Evolutionary conservation across 208 protist species (phyloP).

Genomic region (Porcisia deanei): DNA sequence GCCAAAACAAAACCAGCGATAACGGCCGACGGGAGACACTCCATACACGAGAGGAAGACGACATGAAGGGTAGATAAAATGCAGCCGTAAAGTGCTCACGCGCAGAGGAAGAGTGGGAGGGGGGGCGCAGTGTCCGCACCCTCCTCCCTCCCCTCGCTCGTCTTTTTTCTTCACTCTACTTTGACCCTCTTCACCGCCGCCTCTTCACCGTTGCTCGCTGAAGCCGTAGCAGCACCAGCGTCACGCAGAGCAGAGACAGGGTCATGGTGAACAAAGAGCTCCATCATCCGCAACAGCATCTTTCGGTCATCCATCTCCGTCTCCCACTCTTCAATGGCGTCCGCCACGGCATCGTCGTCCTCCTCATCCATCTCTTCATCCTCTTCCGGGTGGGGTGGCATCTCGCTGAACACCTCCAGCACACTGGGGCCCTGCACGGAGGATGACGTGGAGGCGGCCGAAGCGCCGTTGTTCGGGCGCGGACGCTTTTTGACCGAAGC

Average conservation of each 20-base stretch:
- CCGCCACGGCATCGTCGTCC: slow-evolving; percentile 46
- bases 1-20: background rate
- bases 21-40: no score
- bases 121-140: no score
- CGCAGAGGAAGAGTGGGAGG: background rate
- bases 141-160: background rate
- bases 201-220: slow-evolving; percentile 24
- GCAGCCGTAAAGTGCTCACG: background rate
- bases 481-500: slow-evolving; percentile 32
- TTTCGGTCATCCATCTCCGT: slow-evolving; percentile 75
- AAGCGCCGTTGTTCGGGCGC: slow-evolving; percentile 10
- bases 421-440: slow-evolving; percentile 58
- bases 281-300: slow-evolving; percentile 50
- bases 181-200: slow-evolving; percentile 31
- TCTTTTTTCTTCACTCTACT: slow-evolving; percentile 29
- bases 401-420: slow-evolving; percentile 76
- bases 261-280: slow-evolving; percentile 37
- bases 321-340: slow-evolving; percentile 69
- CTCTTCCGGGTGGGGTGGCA: slow-evolving; percentile 67
- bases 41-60: no score
- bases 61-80: background rate
- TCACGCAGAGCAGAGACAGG: slow-evolving; percentile 34
- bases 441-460: slow-evolving; percentile 1
- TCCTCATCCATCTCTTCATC: slow-evolving; percentile 59
- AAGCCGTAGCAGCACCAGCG: slow-evolving; percentile 21